Conservation (phyloP, 345 rosid genomes). For the Sisymbrium irio region DNA sequence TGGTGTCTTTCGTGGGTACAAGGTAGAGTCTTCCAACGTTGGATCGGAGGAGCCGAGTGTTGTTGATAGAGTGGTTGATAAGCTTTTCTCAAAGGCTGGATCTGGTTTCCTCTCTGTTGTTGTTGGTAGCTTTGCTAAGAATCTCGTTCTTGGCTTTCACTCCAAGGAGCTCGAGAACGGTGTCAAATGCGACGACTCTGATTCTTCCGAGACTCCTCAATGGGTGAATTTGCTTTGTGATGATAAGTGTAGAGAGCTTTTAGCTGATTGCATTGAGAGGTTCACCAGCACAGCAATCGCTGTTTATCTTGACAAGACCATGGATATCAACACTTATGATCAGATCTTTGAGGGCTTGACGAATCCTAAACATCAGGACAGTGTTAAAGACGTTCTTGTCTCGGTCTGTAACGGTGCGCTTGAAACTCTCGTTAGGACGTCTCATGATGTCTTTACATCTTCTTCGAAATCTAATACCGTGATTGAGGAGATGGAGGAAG, state of each 20-base stretch:
- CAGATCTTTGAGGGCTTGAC: slow-evolving; percentile 81
- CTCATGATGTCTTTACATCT: slow-evolving; percentile 71
- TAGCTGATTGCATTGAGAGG: slow-evolving; percentile 75
- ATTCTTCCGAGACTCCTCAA: slow-evolving; percentile 37
- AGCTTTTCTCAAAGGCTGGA: slow-evolving; percentile 64
- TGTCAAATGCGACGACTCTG: slow-evolving; percentile 17
- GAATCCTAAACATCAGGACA: slow-evolving; percentile 71
- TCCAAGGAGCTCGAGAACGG: slow-evolving; percentile 24
- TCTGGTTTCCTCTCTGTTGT: slow-evolving; percentile 81
- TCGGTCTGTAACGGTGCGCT: slow-evolving; percentile 75
- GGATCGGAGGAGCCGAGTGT: slow-evolving; percentile 36
- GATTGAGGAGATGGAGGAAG: slow-evolving; percentile 11
- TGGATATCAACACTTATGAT: slow-evolving; percentile 74
- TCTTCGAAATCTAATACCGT: slow-evolving; percentile 28
- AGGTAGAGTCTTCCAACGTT: slow-evolving; percentile 23
- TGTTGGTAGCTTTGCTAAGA: slow-evolving; percentile 90
- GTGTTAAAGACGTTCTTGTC: slow-evolving; percentile 65
- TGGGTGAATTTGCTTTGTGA: slow-evolving; percentile 61
- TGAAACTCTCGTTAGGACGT: slow-evolving; percentile 74
- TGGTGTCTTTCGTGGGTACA: slow-evolving; percentile 64
- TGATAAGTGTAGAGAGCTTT: slow-evolving; percentile 62
- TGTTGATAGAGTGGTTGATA: slow-evolving; percentile 64
- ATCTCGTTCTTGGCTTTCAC: slow-evolving; percentile 80
- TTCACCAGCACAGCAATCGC: slow-evolving; percentile 77
- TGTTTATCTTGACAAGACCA: slow-evolving; percentile 89